These are phyloP conservation scores for Physcomitrium patens DNA, from an alignment of 225 moss, liverwort and hornwort genomes.

Conservation along the genomic window DNA sequence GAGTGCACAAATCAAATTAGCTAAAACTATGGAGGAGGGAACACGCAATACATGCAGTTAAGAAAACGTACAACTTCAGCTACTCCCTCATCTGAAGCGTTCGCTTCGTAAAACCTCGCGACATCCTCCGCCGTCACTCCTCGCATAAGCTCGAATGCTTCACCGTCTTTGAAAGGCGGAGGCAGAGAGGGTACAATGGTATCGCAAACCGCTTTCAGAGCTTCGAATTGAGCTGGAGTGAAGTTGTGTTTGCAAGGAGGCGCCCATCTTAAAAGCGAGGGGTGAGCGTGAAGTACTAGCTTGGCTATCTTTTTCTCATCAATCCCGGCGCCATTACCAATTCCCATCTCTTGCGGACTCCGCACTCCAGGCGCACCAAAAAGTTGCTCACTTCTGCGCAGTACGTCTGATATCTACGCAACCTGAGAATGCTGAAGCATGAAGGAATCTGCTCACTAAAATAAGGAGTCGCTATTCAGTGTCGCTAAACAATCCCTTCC, in stretches of 20 bases:
- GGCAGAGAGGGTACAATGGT: constrained; percentile 45
- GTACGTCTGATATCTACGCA: no score
- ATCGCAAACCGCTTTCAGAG: constrained; percentile 48
- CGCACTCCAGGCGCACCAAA: no score
- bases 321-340: background rate
- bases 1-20: background rate
- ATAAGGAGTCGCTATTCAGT: no score
- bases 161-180: constrained; percentile 26
- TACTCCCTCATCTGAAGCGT: constrained; percentile 47
- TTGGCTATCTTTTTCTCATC: background rate
- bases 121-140: constrained; percentile 50
- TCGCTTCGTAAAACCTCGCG: constrained; percentile 34
- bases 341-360: no score
- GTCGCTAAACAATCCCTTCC: no score
- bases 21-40: no score
- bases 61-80: constrained; percentile 46
- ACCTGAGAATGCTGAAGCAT: no score
- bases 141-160: constrained; percentile 1
- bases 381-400: no score
- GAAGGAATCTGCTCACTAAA: no score
- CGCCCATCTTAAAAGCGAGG: constrained; percentile 40
- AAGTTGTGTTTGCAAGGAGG: constrained; percentile 46
- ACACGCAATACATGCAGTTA: background rate
- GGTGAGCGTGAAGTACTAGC: constrained; percentile 37
- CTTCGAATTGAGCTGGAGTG: constrained; percentile 29